A percentile compares a stretch with the other conserved stretches of the same genome.
Evolutionary conservation across 106 monocot genomes (phyloP).

Genomic region (Gastrodia elata): DNA sequence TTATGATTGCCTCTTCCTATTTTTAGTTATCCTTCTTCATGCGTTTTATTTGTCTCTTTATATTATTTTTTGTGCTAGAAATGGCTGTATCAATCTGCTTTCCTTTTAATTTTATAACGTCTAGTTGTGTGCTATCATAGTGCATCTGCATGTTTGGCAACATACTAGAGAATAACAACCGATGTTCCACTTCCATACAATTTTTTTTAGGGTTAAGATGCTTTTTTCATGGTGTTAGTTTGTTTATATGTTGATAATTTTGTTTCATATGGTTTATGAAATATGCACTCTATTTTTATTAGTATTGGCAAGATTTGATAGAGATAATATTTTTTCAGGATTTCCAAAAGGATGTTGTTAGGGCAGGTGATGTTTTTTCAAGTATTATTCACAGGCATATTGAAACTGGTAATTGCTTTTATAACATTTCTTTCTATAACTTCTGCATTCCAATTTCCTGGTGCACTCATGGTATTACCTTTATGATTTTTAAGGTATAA

Average conservation of each 20-base stretch:
- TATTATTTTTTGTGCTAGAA: too few species aligned
- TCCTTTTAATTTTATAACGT: too few species aligned
- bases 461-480: background rate
- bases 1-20: too few species aligned
- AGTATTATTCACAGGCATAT: conserved; percentile 45
- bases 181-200: too few species aligned
- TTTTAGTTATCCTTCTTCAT: too few species aligned
- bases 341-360: conserved; percentile 87
- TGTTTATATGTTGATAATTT: background rate
- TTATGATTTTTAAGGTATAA: conserved; percentile 46
- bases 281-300: background rate
- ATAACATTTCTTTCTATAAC: background rate
- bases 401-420: conserved; percentile 54
- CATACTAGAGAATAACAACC: too few species aligned
- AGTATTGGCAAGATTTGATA: background rate
- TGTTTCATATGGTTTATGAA: background rate
- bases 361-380: conserved; percentile 58
- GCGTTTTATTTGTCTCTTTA: too few species aligned
- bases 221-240: background rate
- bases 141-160: too few species aligned
- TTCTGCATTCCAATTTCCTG: background rate
- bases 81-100: too few species aligned
- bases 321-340: conserved; percentile 38
- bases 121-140: too few species aligned
- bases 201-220: background rate